phyloP scores from a whole-genome alignment of 768 basidiomycete genomes.

The Suillus bovinus region DNA sequence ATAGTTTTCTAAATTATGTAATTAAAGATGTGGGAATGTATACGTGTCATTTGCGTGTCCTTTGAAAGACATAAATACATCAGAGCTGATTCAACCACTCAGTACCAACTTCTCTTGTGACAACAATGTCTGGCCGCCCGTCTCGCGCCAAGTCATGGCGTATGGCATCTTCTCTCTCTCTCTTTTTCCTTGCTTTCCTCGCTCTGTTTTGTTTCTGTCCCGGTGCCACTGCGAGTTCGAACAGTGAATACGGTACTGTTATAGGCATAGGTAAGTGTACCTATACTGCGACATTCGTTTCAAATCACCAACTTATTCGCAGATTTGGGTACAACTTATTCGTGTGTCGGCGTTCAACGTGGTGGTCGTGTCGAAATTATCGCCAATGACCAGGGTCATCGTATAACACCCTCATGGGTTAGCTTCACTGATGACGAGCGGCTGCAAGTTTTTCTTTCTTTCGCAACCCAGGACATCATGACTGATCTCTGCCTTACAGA shows the following conservation, averaged over 20 bases:
- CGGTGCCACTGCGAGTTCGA: conserved; percentile 51
- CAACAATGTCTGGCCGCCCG: conserved; percentile 35
- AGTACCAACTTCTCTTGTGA: not conserved
- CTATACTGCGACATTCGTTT: not conserved
- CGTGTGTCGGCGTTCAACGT: conserved; percentile 91
- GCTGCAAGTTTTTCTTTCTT: conserved; percentile 36
- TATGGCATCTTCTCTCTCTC: conserved; percentile 56
- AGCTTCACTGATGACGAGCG: conserved; percentile 79
- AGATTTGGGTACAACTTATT: conserved; percentile 97
- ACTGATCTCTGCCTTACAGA: conserved; percentile 19
- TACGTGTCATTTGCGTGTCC: conserved; percentile 5
- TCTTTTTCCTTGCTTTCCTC: conserved; percentile 60
- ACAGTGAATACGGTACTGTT: conserved; percentile 83
- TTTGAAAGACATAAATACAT: conserved; percentile 4
- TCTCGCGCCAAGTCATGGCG: conserved; percentile 60
- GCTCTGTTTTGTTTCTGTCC: conserved; percentile 76
- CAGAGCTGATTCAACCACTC: not conserved
- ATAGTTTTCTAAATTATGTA: not conserved
- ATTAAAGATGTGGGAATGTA: not conserved
- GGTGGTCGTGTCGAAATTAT: conserved; percentile 88
- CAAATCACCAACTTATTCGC: conserved; percentile 17
- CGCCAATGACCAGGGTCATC: conserved; percentile 87
- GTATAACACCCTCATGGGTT: conserved; percentile 90
- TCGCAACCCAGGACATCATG: not conserved
- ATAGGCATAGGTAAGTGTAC: conserved; percentile 80